Base-by-base conservation (phyloP, 73 alveolate genomes). In the Symbiodinium natans region DNA sequence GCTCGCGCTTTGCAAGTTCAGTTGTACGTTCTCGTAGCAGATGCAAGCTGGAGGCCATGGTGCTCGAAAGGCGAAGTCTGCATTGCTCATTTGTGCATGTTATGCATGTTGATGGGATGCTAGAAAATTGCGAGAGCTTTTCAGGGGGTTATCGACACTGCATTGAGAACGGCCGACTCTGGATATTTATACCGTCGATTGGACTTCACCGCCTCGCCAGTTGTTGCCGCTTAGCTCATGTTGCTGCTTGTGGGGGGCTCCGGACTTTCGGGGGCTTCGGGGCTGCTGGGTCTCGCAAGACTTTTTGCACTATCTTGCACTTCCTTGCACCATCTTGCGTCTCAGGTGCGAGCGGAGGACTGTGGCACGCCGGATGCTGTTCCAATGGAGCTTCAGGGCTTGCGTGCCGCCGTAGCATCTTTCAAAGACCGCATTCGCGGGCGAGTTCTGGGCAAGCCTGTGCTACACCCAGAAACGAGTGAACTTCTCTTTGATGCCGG, bases 111-210 rank as follows among this genome's bases (percentile, higher is more conserved):
- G 59, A 80, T 48, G 38, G 31, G 31, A 41, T 36, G 31, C 23
- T 80, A 38, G 34, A 48, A 80, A 2, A 36, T 41, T 40, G 13
- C 82, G 11, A 19, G 34, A 33, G 31, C n/a, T 25, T 17, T 27
- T 21, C 94, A 87, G 94, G 94, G 94, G 9, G 94, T 87, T 68
- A 87, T 87, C 41, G 94, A 87, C 85, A 87, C 94, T 4, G 94
- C 94, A 84, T 39, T 87, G 94, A 82, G 94, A 34, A 87, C 94
- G 13, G 94, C 94, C 85, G 38, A 87, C 84, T 87, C 94, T 8
- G 94, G 94, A 56, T 87, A 87, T 33, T 41, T 87, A 15, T 87
- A 87, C 38, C 94, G 94, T 2, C 83, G 94, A 33, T 19, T 87
- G 43, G 94, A 87, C n/a, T 87, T 87, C 85, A 59, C 94, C 3